Evolutionary conservation across 768 basidiomycete species (phyloP).

Genomic region (Psilocybe sp.): DNA sequence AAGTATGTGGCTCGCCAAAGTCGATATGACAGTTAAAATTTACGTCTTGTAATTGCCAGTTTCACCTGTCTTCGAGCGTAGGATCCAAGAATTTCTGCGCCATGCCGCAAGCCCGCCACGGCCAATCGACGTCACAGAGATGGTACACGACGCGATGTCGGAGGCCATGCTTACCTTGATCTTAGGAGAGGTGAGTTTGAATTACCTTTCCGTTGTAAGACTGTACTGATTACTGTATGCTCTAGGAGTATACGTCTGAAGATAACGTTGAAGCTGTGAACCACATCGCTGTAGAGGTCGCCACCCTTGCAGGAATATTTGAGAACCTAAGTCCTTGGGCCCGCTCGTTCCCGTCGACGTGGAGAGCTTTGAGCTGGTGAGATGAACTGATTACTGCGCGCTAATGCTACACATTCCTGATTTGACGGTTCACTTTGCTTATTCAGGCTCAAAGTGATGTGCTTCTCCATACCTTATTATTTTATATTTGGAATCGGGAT

Average conservation of each 20-base stretch:
- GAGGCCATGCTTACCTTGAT: not conserved
- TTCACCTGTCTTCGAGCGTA: no score
- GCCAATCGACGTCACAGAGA: not conserved
- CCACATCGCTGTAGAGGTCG: conserved; percentile 1
- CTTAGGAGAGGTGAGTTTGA: not conserved
- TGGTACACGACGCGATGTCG: not conserved
- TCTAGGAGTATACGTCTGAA: no score
- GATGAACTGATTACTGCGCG: not conserved
- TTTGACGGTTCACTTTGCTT: not conserved
- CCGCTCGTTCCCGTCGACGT: not conserved
- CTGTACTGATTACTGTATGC: no score
- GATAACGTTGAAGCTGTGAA: not conserved
- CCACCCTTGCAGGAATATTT: not conserved
- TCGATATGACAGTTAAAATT: no score
- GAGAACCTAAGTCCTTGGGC: conserved; percentile 1
- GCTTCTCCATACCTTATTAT: not conserved
- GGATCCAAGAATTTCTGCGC: no score
- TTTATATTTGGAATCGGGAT: not conserved
- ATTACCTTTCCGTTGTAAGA: no score
- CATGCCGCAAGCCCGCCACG: not conserved
- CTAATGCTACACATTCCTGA: not conserved
- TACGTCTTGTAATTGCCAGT: no score
- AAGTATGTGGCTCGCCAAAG: no score
- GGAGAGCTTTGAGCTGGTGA: not conserved
- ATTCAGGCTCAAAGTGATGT: not conserved